Conservation (phyloP, 192 early-diverging fungal species). For the Linnemannia schmuckeri region DNA sequence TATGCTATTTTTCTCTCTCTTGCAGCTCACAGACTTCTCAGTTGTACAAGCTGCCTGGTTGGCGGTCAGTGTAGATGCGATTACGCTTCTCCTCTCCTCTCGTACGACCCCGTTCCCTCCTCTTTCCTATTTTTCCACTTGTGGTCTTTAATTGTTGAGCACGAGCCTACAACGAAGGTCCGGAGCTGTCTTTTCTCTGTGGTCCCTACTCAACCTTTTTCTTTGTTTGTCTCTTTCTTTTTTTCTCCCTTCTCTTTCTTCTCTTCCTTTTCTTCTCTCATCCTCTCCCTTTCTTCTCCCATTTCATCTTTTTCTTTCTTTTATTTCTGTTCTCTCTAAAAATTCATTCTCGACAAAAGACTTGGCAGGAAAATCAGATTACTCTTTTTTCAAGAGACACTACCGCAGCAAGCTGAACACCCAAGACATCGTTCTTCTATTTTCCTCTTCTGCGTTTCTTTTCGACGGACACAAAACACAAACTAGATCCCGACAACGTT, state of each 20-base stretch:
- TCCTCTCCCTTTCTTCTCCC: not conserved
- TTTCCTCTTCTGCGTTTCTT: not conserved
- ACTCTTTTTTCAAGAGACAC: not conserved
- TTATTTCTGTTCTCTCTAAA: not conserved
- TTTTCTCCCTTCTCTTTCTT: not conserved
- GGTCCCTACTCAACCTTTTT: not conserved
- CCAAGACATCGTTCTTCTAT: not conserved
- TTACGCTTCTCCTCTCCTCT: not conserved
- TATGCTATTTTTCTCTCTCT: not conserved
- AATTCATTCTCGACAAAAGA: not conserved
- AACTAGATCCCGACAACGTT: conserved; percentile 4
- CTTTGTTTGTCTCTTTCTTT: not conserved
- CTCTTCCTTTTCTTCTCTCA: not conserved
- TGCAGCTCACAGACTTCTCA: not conserved
- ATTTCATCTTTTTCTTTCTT: not conserved
- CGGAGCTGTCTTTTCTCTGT: not conserved
- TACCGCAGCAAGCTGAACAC: not conserved
- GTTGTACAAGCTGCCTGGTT: not conserved
- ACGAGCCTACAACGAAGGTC: not conserved
- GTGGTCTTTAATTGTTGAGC: not conserved
- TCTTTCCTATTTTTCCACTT: not conserved
- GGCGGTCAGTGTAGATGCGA: not conserved
- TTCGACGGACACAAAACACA: not conserved
- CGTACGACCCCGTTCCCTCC: not conserved
- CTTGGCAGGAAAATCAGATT: not conserved